These are phyloP conservation scores for Coelastrella sp. DNA, from an alignment of 139 green algal genomes.

Conservation along the genomic window DNA sequence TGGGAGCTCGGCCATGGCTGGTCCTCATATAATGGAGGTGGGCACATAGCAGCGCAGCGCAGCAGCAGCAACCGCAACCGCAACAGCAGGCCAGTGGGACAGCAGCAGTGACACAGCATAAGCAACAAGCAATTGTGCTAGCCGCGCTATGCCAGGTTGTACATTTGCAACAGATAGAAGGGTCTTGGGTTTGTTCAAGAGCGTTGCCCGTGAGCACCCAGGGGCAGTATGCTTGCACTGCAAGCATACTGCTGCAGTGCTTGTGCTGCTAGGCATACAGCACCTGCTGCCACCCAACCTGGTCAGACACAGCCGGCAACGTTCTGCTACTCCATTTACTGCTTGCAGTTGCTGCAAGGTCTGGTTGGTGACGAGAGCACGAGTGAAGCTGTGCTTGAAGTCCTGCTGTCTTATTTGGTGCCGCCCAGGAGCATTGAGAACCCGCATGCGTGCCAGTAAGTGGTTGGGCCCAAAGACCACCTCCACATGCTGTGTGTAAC, in stretches of 20 bases:
- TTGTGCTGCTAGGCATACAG: too few species aligned
- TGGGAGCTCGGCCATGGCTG: slow-evolving; percentile 38
- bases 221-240: too few species aligned
- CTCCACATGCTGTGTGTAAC: not conserved
- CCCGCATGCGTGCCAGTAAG: slow-evolving; percentile 37
- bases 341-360: slow-evolving; percentile 47
- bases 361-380: slow-evolving; percentile 49
- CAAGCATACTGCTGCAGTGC: too few species aligned
- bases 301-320: too few species aligned
- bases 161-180: too few species aligned
- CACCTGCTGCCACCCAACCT: too few species aligned
- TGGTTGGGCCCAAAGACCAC: not conserved
- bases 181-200: too few species aligned
- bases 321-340: not conserved
- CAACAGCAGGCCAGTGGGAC: not conserved
- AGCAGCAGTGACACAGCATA: too few species aligned
- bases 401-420: slow-evolving; percentile 71
- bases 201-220: too few species aligned
- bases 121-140: too few species aligned
- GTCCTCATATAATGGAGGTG: slow-evolving; percentile 27
- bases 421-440: slow-evolving; percentile 35
- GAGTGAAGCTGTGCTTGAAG: slow-evolving; percentile 61
- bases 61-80: not conserved
- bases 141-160: too few species aligned
- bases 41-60: not conserved